These are phyloP conservation scores for Ogataea dorogensis DNA, from an alignment of 805 yeast genomes.

Conservation along the genomic window DNA sequence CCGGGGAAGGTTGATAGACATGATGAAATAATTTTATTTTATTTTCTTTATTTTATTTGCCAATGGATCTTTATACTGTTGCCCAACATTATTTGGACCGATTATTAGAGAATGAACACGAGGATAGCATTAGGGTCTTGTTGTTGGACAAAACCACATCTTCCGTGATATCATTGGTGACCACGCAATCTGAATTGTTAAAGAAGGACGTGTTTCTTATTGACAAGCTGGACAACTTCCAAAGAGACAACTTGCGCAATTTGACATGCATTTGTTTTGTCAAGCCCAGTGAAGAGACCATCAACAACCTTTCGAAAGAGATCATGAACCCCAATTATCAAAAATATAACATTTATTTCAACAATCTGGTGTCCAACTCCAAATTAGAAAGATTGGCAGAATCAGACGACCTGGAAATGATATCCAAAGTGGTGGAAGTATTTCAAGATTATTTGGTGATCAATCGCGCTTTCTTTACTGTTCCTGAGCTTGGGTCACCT, in stretches of 20 bases:
- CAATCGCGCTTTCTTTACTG: slow-evolving; percentile 57
- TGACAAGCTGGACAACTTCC: slow-evolving; percentile 60
- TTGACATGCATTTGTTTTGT: slow-evolving; percentile 77
- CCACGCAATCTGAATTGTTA: slow-evolving; percentile 82
- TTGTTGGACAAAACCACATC: slow-evolving; percentile 80
- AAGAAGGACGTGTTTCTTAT: slow-evolving; percentile 82
- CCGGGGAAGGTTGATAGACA: slow-evolving; percentile 19
- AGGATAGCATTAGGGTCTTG: slow-evolving; percentile 47
- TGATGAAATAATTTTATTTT: slow-evolving; percentile 6
- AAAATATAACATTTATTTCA: slow-evolving; percentile 74
- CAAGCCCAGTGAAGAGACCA: slow-evolving; percentile 66
- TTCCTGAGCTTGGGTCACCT: slow-evolving; percentile 31
- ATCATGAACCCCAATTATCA: slow-evolving; percentile 76
- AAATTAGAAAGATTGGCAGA: slow-evolving; percentile 87
- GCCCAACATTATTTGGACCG: slow-evolving; percentile 44
- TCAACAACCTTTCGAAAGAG: slow-evolving; percentile 62
- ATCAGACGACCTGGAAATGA: slow-evolving; percentile 81
- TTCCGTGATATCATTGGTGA: slow-evolving; percentile 78
- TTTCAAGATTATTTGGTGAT: slow-evolving; percentile 81
- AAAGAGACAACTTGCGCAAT: slow-evolving; percentile 71
- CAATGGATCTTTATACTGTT: slow-evolving; percentile 48
- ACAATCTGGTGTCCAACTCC: slow-evolving; percentile 69
- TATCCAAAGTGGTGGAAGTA: slow-evolving; percentile 72
- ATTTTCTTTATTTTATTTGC: slow-evolving; percentile 1
- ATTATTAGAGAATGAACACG: slow-evolving; percentile 28